phyloP scores from a whole-genome alignment of 805 yeast genomes.

The Wickerhamiella galacta region DNA sequence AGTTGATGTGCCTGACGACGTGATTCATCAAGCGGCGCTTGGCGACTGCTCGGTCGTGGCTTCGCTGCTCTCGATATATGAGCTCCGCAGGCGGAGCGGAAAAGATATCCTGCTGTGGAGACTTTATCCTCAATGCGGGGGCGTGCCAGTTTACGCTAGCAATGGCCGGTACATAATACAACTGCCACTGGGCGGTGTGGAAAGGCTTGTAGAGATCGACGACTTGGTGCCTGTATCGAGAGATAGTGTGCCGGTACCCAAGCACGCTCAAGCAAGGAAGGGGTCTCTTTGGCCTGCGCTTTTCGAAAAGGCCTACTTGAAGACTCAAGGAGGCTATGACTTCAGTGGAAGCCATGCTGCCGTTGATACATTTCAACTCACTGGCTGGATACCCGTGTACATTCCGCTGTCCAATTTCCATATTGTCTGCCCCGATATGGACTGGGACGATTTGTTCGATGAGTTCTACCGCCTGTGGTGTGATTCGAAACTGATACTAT shows the following conservation, averaged over 20 bases:
- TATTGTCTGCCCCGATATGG: constrained; percentile 15
- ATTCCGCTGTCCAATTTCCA: constrained; percentile 19
- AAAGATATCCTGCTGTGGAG: constrained; percentile 10
- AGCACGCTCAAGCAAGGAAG: not conserved
- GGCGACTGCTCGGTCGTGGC: constrained; percentile 67
- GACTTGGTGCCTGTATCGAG: constrained; percentile 28
- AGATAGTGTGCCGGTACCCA: not conserved
- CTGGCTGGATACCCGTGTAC: constrained; percentile 64
- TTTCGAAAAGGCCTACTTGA: constrained; percentile 62
- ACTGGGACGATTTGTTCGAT: constrained; percentile 21
- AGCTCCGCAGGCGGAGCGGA: constrained; percentile 13
- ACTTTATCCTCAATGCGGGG: constrained; percentile 14
- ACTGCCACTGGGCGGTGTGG: constrained; percentile 37
- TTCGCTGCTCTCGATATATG: constrained; percentile 36
- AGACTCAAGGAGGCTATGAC: constrained; percentile 42
- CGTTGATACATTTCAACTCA: constrained; percentile 43
- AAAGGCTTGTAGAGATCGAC: constrained; percentile 32
- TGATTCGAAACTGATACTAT: constrained; percentile 30
- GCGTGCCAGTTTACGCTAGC: constrained; percentile 10
- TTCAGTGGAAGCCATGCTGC: constrained; percentile 64
- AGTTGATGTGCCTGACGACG: constrained; percentile 2
- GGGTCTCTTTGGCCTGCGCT: constrained; percentile 43
- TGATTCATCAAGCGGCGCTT: constrained; percentile 14
- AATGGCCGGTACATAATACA: constrained; percentile 25
- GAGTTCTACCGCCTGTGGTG: constrained; percentile 20